phyloP scores from a whole-genome alignment of 1,284 basidiomycete species.

The Meira nashicola region DNA sequence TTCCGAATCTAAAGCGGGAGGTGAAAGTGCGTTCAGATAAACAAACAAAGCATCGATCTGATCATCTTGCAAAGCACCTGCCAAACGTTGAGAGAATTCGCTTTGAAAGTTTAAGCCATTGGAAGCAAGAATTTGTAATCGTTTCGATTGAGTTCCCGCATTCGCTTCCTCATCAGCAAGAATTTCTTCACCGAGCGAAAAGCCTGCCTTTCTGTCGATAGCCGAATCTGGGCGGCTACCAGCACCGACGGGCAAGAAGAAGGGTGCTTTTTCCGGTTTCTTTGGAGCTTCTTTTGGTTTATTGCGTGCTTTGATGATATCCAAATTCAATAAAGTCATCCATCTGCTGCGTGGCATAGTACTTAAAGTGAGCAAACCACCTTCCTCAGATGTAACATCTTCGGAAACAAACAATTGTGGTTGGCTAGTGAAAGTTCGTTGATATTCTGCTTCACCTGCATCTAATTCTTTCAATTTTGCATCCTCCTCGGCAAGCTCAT shows the following conservation, averaged over 20 bases:
- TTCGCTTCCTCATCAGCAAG: background rate
- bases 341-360: constrained; percentile 86
- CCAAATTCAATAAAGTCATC: constrained; percentile 93
- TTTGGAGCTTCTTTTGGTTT: constrained; percentile 94
- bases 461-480: constrained; percentile 53
- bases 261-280: constrained; percentile 74
- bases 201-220: background rate
- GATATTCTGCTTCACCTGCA: constrained; percentile 34
- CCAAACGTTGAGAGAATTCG: constrained; percentile 32
- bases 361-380: constrained; percentile 69
- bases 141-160: background rate
- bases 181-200: background rate
- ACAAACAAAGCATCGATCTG: constrained; percentile 20
- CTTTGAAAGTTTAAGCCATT: constrained; percentile 24
- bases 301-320: constrained; percentile 84
- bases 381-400: background rate
- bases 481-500: constrained; percentile 18
- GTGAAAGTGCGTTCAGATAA: constrained; percentile 79
- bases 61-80: constrained; percentile 18
- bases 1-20: constrained; percentile 84
- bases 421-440: constrained; percentile 35
- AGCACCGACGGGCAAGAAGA: constrained; percentile 76
- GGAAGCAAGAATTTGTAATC: background rate
- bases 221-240: constrained; percentile 59
- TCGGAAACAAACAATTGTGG: constrained; percentile 57